These are phyloP conservation scores for Anthracocystis setariae DNA, from an alignment of 1,284 basidiomycete species.

Conservation along the genomic window DNA sequence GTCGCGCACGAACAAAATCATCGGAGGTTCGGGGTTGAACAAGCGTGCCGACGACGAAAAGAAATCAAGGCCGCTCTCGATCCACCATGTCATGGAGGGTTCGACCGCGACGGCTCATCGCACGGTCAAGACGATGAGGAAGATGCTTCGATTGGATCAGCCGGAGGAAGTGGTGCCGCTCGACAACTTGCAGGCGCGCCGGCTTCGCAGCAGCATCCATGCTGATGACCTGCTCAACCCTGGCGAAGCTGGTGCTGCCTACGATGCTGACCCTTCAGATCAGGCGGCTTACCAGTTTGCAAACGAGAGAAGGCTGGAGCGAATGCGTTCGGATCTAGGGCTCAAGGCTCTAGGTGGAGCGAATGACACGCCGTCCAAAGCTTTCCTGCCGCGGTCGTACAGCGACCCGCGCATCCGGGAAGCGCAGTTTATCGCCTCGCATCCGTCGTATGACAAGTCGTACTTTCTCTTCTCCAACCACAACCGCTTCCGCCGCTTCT, in stretches of 20 bases:
- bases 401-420: constrained; percentile 82
- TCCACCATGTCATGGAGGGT: constrained; percentile 30
- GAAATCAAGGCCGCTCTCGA: constrained; percentile 22
- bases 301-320: constrained; percentile 75
- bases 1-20: constrained; percentile 41
- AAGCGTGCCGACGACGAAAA: constrained; percentile 29
- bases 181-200: constrained; percentile 64
- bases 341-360: constrained; percentile 32
- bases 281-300: constrained; percentile 69
- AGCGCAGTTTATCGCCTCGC: constrained; percentile 85
- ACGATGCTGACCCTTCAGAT: constrained; percentile 46
- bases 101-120: constrained; percentile 39
- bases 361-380: constrained; percentile 39
- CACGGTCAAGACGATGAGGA: constrained; percentile 45
- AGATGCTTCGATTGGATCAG: constrained; percentile 71
- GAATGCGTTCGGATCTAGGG: constrained; percentile 65
- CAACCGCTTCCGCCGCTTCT: constrained; percentile 78
- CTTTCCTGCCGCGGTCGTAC: constrained; percentile 66
- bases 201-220: constrained; percentile 52
- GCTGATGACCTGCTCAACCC: constrained; percentile 41
- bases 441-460: constrained; percentile 89
- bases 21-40: constrained; percentile 32
- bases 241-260: constrained; percentile 6
- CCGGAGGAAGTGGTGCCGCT: constrained; percentile 75
- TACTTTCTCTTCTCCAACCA: constrained; percentile 90